Percentiles rank a stretch among this genome's conserved stretches.
Conservation (phyloP, 148 eudicot species). For the Vaccinium vitisidaea region DNA sequence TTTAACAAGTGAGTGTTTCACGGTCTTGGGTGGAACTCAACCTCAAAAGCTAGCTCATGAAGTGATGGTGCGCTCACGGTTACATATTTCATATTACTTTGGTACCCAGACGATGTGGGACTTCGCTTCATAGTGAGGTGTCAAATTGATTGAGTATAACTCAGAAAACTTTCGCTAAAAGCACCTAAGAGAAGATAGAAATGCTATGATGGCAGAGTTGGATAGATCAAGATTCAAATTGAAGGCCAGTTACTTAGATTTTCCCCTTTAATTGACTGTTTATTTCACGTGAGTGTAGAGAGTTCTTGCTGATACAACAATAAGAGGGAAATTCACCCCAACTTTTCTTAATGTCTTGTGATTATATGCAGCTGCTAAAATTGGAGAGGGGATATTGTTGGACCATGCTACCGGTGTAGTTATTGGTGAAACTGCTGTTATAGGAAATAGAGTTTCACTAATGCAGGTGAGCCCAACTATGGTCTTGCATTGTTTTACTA, state of each 20-base stretch:
- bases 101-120: no score
- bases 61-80: no score
- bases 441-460: constrained; percentile 58
- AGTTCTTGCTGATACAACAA: constrained; percentile 10
- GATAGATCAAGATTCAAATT: background rate
- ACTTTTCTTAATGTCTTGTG: constrained; percentile 8
- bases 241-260: background rate
- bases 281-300: background rate
- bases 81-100: no score
- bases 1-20: background rate
- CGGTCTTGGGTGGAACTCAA: no score
- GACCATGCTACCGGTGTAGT: constrained; percentile 70
- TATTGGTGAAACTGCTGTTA: constrained; percentile 64
- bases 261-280: background rate
- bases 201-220: no score
- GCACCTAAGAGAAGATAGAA: no score
- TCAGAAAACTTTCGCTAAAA: no score
- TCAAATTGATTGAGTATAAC: no score
- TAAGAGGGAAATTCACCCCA: background rate
- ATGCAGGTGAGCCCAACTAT: constrained; percentile 48
- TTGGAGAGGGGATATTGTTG: constrained; percentile 57
- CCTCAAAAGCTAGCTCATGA: no score
- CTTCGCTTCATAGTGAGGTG: no score
- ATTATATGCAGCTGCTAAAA: constrained; percentile 49
- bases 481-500: background rate